A percentile compares a stretch with the other conserved stretches of the same genome.
Conservation (phyloP, 805 yeast genomes). For the Wickerhamomyces subpelliculosus region DNA sequence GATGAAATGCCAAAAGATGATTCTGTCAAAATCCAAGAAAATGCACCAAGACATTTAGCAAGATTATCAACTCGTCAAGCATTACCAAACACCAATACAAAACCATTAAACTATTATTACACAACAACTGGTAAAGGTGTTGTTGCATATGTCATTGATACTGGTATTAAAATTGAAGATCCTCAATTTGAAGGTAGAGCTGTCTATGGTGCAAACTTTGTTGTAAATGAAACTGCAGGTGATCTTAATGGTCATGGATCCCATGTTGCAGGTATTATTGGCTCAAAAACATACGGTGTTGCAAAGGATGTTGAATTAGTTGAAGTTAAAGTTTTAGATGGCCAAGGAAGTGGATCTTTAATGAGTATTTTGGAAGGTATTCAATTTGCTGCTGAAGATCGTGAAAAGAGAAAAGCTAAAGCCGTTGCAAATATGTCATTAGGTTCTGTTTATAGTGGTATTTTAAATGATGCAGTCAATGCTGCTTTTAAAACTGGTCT, state of each 20-base stretch:
- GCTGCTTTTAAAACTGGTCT: slow-evolving; percentile 67
- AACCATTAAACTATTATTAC: slow-evolving; percentile 35
- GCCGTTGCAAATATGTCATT: slow-evolving; percentile 65
- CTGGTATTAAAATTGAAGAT: slow-evolving; percentile 55
- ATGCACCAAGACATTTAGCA: slow-evolving; percentile 59
- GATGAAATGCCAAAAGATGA: too few species aligned
- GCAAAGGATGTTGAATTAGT: slow-evolving; percentile 59
- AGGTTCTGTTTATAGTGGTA: slow-evolving; percentile 58
- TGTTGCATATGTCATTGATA: slow-evolving; percentile 69
- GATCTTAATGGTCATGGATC: slow-evolving; percentile 84
- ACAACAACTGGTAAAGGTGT: slow-evolving; percentile 48
- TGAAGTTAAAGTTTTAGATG: slow-evolving; percentile 70
- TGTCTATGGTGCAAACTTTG: slow-evolving; percentile 47
- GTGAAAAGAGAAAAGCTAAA: slow-evolving; percentile 28
- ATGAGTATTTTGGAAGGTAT: slow-evolving; percentile 54
- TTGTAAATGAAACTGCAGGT: slow-evolving; percentile 50
- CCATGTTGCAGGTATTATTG: slow-evolving; percentile 81
- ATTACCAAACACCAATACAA: slow-evolving; percentile 7
- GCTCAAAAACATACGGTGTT: slow-evolving; percentile 69
- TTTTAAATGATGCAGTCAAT: slow-evolving; percentile 62
- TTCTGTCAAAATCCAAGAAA: slow-evolving; percentile 20
- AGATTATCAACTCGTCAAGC: slow-evolving; percentile 42
- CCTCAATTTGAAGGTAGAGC: slow-evolving; percentile 58
- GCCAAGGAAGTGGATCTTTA: slow-evolving; percentile 57
- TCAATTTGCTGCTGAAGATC: slow-evolving; percentile 55